Evolutionary conservation across 345 rosid species (phyloP).

Genomic region (Brassica cretica): DNA sequence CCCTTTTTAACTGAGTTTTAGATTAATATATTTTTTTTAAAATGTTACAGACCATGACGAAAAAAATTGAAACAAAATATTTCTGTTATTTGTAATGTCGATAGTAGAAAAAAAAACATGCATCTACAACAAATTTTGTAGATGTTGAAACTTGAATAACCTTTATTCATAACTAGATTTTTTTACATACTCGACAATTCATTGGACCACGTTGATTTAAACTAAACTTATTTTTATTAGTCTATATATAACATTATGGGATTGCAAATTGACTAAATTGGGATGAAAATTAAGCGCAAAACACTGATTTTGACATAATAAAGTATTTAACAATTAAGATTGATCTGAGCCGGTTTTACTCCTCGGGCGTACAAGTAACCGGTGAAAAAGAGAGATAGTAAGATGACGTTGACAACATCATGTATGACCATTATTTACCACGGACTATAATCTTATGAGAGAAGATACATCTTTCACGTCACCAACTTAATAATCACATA

Average conservation of each 20-base stretch:
- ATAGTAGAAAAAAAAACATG: background rate
- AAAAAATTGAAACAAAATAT: background rate
- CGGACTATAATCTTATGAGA: too few relatives aligned
- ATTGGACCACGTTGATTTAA: background rate
- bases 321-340: too few relatives aligned
- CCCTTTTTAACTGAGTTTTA: background rate
- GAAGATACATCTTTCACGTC: too few relatives aligned
- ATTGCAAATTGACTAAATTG: too few relatives aligned
- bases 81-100: background rate
- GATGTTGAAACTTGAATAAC: background rate
- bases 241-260: background rate
- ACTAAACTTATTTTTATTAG: background rate
- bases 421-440: too few relatives aligned
- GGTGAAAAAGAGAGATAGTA: too few relatives aligned
- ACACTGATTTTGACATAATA: too few relatives aligned
- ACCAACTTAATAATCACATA: too few relatives aligned
- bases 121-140: background rate
- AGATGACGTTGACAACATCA: too few relatives aligned
- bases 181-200: background rate
- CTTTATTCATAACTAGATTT: background rate
- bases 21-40: background rate
- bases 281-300: too few relatives aligned
- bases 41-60: background rate
- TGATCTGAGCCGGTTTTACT: too few relatives aligned
- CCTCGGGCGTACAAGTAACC: too few relatives aligned